phyloP scores from a whole-genome alignment of 2,329 filamentous ascomycete genomes.

The Lasiodiplodia gonubiensis region DNA sequence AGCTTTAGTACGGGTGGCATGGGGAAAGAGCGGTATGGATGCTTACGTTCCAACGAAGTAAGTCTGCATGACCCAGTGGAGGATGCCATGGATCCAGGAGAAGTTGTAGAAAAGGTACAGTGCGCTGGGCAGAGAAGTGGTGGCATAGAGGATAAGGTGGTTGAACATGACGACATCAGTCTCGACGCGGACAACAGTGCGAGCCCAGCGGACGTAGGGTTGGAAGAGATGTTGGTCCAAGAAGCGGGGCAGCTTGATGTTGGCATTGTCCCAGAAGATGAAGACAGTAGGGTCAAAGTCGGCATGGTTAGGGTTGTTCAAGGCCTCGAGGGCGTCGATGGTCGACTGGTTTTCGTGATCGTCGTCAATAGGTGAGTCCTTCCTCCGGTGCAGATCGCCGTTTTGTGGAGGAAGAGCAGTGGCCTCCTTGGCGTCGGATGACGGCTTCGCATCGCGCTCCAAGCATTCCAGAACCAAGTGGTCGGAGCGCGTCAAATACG shows the following conservation, averaged over 20 bases:
- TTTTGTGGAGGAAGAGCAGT: slow-evolving; percentile 14
- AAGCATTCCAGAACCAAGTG: slow-evolving; percentile 47
- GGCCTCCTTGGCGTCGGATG: not conserved
- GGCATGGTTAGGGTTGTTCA: slow-evolving; percentile 57
- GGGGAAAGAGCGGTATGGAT: not conserved
- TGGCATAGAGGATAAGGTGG: slow-evolving; percentile 74
- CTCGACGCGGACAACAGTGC: slow-evolving; percentile 64
- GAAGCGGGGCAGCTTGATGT: slow-evolving; percentile 48
- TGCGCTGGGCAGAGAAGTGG: slow-evolving; percentile 72
- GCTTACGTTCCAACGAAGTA: slow-evolving; percentile 67
- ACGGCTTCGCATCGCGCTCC: slow-evolving; percentile 37
- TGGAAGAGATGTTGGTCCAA: slow-evolving; percentile 60
- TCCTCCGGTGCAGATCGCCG: slow-evolving; percentile 7
- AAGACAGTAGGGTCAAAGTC: slow-evolving; percentile 63
- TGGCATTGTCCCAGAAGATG: slow-evolving; percentile 56
- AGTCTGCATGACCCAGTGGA: slow-evolving; percentile 69
- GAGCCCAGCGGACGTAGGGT: slow-evolving; percentile 65
- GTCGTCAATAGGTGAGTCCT: slow-evolving; percentile 8
- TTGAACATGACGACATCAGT: slow-evolving; percentile 81
- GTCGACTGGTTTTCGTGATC: slow-evolving; percentile 36
- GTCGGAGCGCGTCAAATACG: slow-evolving; percentile 48
- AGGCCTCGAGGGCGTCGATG: slow-evolving; percentile 53
- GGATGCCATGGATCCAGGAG: slow-evolving; percentile 68
- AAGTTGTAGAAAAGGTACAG: slow-evolving; percentile 69
- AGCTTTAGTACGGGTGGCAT: not conserved